Evolutionary conservation across 345 rosid genomes (phyloP).

Genomic region (Moringa oleifera): DNA sequence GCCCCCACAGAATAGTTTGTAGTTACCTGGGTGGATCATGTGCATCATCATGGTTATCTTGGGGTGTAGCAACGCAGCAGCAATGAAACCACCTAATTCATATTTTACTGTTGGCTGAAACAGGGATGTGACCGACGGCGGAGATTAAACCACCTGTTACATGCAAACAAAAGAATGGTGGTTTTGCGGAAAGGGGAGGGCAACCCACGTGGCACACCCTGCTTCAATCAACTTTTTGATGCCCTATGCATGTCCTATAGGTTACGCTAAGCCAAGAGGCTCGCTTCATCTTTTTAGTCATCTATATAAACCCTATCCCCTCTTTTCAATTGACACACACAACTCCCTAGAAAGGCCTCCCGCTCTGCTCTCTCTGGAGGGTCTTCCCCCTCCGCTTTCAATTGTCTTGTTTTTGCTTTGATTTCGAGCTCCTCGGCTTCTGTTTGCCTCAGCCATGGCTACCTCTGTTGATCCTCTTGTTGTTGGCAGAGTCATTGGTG

Average conservation of each 20-base stretch:
- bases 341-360: too few species aligned
- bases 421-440: not conserved
- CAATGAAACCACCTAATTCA: not conserved
- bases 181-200: constrained; percentile 18
- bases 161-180: constrained; percentile 21
- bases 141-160: constrained; percentile 16
- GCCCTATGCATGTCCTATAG: constrained; percentile 63
- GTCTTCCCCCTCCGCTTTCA: not conserved
- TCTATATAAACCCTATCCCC: constrained; percentile 25
- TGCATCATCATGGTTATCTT: not conserved
- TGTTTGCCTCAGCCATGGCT: too few species aligned
- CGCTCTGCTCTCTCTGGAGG: not conserved
- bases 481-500: constrained; percentile 82
- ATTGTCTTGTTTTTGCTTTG: not conserved
- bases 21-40: too few species aligned
- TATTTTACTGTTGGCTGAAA: not conserved
- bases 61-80: not conserved
- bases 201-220: constrained; percentile 36
- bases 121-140: constrained; percentile 19
- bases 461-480: constrained; percentile 76
- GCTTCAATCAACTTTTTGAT: constrained; percentile 29
- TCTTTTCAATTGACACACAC: constrained; percentile 11
- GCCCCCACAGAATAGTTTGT: not conserved
- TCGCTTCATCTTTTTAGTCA: constrained; percentile 7
- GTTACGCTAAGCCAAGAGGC: constrained; percentile 39